These are phyloP conservation scores for Dorcoceras hygrometricum DNA, from an alignment of 257 asterid genomes.

Conservation along the genomic window DNA sequence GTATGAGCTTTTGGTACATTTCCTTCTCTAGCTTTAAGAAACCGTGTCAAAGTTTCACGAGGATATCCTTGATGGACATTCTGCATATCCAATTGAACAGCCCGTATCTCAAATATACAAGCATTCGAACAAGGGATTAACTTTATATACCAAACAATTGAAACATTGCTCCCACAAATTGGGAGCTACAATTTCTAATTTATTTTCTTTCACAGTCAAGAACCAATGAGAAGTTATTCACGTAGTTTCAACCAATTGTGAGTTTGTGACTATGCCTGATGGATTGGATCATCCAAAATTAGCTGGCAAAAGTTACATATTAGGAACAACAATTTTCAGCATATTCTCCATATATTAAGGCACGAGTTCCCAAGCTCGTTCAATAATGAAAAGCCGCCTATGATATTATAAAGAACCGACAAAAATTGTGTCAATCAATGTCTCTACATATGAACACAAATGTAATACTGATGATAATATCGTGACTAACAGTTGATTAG, in stretches of 20 bases:
- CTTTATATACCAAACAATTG: background rate
- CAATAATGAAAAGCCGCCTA: background rate
- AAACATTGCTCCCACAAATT: background rate
- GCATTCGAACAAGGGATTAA: constrained; percentile 4
- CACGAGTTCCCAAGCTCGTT: background rate
- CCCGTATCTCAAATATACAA: constrained; percentile 9
- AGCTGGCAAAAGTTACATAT: background rate
- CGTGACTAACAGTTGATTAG: background rate
- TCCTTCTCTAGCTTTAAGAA: constrained; percentile 69
- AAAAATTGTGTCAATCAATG: background rate
- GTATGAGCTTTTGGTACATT: constrained; percentile 55
- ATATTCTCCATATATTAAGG: background rate
- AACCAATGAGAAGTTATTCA: background rate
- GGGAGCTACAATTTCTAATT: background rate
- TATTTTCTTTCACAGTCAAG: background rate
- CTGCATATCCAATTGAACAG: constrained; percentile 36
- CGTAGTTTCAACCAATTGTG: background rate
- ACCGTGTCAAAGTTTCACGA: constrained; percentile 52
- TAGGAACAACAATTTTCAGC: background rate
- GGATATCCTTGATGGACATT: constrained; percentile 68
- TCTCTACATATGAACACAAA: background rate
- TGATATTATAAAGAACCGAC: background rate
- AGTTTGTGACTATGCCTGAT: background rate
- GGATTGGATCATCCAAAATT: background rate
- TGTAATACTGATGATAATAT: background rate